A percentile compares a stretch with the other conserved stretches of the same genome.
Evolutionary conservation across 805 yeast species (phyloP).

Genomic region (Candida suzukii): DNA sequence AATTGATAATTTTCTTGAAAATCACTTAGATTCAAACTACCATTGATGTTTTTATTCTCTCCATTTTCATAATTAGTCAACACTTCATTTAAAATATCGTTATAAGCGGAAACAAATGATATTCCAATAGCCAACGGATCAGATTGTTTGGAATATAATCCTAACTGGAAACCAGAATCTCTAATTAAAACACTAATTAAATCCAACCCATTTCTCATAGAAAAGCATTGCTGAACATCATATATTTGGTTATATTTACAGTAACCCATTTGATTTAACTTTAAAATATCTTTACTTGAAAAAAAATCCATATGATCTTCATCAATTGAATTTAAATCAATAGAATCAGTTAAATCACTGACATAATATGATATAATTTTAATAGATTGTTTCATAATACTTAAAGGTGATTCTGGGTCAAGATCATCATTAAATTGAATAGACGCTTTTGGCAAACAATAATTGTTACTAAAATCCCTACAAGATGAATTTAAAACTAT

Average conservation of each 20-base stretch:
- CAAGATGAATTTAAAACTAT: constrained; percentile 25
- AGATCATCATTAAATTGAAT: constrained; percentile 32
- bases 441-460: constrained; percentile 38
- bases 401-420: constrained; percentile 27
- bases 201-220: constrained; percentile 36
- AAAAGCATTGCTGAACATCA: constrained; percentile 23
- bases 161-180: constrained; percentile 44
- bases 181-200: constrained; percentile 37
- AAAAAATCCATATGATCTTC: background rate
- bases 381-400: constrained; percentile 34
- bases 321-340: constrained; percentile 8
- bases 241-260: constrained; percentile 30
- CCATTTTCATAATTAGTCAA: constrained; percentile 12
- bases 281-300: constrained; percentile 24
- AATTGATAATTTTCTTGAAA: constrained; percentile 2
- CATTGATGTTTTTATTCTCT: constrained; percentile 2
- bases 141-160: constrained; percentile 31
- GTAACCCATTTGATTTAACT: constrained; percentile 41
- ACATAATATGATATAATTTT: constrained; percentile 38
- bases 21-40: constrained; percentile 6
- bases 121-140: constrained; percentile 32
- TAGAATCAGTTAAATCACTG: constrained; percentile 30
- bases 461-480: constrained; percentile 13
- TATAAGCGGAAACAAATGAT: constrained; percentile 33
- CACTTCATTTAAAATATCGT: constrained; percentile 24